phyloP scores from a whole-genome alignment of 805 yeast genomes.

The Kodamaea neixiangensis region DNA sequence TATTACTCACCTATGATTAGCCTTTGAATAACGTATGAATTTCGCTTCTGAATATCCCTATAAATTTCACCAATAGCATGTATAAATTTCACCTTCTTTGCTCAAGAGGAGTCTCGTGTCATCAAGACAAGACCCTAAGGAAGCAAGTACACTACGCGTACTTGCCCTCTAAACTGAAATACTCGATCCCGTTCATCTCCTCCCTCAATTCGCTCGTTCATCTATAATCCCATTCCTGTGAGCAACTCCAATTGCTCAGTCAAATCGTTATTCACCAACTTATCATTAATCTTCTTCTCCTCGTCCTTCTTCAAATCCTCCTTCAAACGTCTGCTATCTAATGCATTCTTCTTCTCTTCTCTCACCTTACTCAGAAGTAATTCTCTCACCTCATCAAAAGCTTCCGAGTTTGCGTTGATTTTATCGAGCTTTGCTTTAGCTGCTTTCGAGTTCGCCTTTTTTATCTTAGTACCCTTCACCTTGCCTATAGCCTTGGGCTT shows the following conservation, averaged over 20 bases:
- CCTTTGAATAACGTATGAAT: too few species aligned
- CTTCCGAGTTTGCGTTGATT: conserved; percentile 31
- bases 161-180: too few species aligned
- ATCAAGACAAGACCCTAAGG: too few species aligned
- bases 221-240: conserved; percentile 42
- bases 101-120: too few species aligned
- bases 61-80: too few species aligned
- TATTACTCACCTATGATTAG: too few species aligned
- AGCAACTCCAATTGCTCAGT: conserved; percentile 49
- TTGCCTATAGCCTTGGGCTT: conserved; percentile 1
- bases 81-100: too few species aligned
- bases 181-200: too few species aligned
- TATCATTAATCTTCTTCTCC: conserved; percentile 26
- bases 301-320: conserved; percentile 44
- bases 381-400: conserved; percentile 23
- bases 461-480: conserved; percentile 13
- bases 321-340: conserved; percentile 36
- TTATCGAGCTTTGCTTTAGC: conserved; percentile 35
- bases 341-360: conserved; percentile 25
- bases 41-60: too few species aligned
- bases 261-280: conserved; percentile 43
- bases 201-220: too few species aligned
- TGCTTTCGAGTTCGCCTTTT: conserved; percentile 26
- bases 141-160: too few species aligned
- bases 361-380: conserved; percentile 17